Percentiles rank a stretch among this genome's conserved stretches.
Evolutionary conservation across 2,329 filamentous ascomycete genomes (phyloP).

Genomic region (Colletotrichum coccodes): DNA sequence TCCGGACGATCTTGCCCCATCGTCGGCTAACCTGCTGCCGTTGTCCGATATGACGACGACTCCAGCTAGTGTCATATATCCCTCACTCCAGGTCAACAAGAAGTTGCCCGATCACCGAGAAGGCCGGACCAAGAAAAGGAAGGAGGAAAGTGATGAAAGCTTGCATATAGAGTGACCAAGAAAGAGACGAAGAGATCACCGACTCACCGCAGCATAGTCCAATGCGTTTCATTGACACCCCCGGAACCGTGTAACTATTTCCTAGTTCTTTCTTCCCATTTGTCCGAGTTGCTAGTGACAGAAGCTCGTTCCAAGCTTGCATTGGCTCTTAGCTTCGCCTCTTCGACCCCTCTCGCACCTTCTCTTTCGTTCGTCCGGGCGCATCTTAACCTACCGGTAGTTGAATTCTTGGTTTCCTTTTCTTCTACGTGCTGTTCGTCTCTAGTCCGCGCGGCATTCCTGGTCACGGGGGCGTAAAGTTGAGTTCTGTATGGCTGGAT

Average conservation of each 20-base stretch:
- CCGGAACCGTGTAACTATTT: slow-evolving; percentile 1
- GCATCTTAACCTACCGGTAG: neutral
- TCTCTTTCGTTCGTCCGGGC: neutral
- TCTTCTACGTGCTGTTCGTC: neutral
- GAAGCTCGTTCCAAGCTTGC: slow-evolving; percentile 19
- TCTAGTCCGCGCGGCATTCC: slow-evolving; percentile 9
- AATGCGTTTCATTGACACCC: neutral
- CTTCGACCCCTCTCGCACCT: slow-evolving; percentile 9
- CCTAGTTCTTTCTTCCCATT: slow-evolving; percentile 6
- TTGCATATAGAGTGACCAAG: neutral
- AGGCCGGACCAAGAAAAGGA: neutral
- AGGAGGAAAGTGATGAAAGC: slow-evolving; percentile 1
- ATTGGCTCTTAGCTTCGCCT: slow-evolving; percentile 11
- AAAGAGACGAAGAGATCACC: slow-evolving; percentile 6
- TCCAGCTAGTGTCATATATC: slow-evolving; percentile 13
- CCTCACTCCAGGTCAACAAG: slow-evolving; percentile 27
- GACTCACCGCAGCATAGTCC: slow-evolving; percentile 21
- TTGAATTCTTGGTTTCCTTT: neutral
- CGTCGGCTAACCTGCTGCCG: slow-evolving; percentile 15
- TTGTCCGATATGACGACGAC: slow-evolving; percentile 14
- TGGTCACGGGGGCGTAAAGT: neutral
- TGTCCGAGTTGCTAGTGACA: slow-evolving; percentile 17
- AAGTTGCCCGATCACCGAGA: slow-evolving; percentile 16
- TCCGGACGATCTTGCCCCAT: slow-evolving; percentile 32
- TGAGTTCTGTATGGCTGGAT: slow-evolving; percentile 2